Percentiles rank a stretch among this genome's conserved stretches.
Evolutionary conservation across 257 asterid genomes (phyloP).

Genomic region (Striga asiatica): DNA sequence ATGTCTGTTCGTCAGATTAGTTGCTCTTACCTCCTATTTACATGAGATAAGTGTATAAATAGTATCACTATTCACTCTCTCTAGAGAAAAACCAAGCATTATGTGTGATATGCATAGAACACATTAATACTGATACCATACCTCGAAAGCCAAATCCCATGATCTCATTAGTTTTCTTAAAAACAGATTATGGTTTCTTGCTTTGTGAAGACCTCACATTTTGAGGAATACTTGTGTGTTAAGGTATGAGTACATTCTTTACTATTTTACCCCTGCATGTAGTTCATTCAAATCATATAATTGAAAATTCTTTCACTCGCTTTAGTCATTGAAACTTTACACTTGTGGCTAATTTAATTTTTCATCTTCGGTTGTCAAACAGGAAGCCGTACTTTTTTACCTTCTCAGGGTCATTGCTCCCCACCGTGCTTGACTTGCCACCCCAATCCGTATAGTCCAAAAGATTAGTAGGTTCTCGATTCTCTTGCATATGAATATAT

Average conservation of each 20-base stretch:
- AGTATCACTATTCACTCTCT: too few species aligned
- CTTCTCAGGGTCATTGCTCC: conserved; percentile 79
- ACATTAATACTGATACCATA: too few species aligned
- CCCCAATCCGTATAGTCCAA: conserved; percentile 93
- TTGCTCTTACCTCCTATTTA: too few species aligned
- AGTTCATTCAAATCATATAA: background rate
- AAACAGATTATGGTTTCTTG: conserved; percentile 88
- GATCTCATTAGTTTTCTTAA: background rate
- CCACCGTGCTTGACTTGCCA: conserved; percentile 94
- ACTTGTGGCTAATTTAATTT: too few species aligned
- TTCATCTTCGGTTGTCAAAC: conserved; percentile 14
- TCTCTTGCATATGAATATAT: background rate
- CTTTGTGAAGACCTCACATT: conserved; percentile 94
- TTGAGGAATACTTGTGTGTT: conserved; percentile 86
- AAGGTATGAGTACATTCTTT: conserved; percentile 47
- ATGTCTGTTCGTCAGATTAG: too few species aligned
- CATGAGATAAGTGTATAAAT: too few species aligned
- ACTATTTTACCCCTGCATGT: too few species aligned
- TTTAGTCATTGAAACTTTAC: too few species aligned
- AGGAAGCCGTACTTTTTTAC: conserved; percentile 81
- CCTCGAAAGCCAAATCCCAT: too few species aligned
- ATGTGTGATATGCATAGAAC: too few species aligned
- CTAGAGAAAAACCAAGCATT: too few species aligned
- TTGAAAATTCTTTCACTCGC: too few species aligned
- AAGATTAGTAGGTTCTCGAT: conserved; percentile 15